Evolutionary conservation across 108 stramenopile species (phyloP).

Genomic region (Cyclotella cryptica): DNA sequence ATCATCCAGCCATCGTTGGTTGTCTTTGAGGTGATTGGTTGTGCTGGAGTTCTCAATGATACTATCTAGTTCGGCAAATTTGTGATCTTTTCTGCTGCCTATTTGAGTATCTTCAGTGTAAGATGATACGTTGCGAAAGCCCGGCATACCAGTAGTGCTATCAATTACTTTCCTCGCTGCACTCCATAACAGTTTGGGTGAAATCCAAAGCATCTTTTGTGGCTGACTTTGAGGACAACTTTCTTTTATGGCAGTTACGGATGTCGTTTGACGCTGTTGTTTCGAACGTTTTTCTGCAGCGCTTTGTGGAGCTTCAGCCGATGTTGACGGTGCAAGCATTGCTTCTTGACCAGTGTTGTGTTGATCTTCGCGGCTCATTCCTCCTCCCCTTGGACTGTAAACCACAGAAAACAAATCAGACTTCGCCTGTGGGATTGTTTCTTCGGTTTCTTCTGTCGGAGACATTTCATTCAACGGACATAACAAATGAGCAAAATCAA

Average conservation of each 20-base stretch:
- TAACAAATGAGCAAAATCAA: no score
- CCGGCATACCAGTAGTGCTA: neutral
- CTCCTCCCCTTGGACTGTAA: no score
- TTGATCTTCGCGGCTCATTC: no score
- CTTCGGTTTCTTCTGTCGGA: no score
- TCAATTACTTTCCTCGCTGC: constrained; percentile 8
- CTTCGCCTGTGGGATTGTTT: no score
- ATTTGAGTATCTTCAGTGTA: neutral
- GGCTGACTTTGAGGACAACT: neutral
- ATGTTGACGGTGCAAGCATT: no score
- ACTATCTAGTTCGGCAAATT: constrained; percentile 10
- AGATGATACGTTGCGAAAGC: constrained; percentile 6
- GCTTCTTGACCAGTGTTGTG: no score
- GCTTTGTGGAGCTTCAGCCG: no score
- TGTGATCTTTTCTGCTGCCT: neutral
- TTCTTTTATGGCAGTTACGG: neutral
- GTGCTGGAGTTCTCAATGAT: neutral
- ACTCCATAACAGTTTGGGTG: constrained; percentile 14
- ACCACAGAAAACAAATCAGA: no score
- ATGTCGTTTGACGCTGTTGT: no score
- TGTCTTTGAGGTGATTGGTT: neutral
- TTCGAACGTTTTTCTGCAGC: no score
- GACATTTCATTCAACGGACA: no score
- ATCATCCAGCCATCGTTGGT: neutral
- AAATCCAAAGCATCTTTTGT: neutral